Evolutionary conservation across 495 filamentous ascomycete species (phyloP).

Genomic region (Jackrogersella minutella): DNA sequence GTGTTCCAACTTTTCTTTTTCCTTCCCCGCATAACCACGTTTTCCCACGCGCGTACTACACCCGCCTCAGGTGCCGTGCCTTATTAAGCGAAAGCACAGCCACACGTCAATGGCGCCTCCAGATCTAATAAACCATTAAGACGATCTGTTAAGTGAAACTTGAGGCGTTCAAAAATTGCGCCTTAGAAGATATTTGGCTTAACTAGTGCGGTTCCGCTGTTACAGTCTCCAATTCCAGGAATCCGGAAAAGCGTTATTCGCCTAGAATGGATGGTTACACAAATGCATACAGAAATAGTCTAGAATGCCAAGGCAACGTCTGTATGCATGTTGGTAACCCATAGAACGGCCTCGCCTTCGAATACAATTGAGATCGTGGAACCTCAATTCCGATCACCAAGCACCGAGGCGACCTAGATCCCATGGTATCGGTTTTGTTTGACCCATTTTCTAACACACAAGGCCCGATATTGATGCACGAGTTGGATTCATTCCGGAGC

Average conservation of each 20-base stretch:
- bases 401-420: not conserved
- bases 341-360: not conserved
- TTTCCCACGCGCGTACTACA: not conserved
- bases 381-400: not conserved
- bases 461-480: conserved; percentile 2
- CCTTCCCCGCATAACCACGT: conserved; percentile 9
- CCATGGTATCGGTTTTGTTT: not conserved
- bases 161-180: not conserved
- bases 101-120: not conserved
- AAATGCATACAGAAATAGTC: not conserved
- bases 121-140: not conserved
- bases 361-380: conserved; percentile 1
- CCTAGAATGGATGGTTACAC: not conserved
- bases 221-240: not conserved
- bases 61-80: not conserved
- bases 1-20: not conserved
- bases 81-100: not conserved
- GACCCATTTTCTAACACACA: not conserved
- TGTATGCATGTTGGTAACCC: not conserved
- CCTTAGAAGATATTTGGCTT: not conserved
- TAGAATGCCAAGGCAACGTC: not conserved
- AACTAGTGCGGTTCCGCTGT: not conserved
- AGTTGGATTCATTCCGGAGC: not conserved
- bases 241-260: too few species aligned
- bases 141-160: not conserved